phyloP scores from a whole-genome alignment of 225 moss, liverwort and hornwort species.

The Bryum argenteum region DNA sequence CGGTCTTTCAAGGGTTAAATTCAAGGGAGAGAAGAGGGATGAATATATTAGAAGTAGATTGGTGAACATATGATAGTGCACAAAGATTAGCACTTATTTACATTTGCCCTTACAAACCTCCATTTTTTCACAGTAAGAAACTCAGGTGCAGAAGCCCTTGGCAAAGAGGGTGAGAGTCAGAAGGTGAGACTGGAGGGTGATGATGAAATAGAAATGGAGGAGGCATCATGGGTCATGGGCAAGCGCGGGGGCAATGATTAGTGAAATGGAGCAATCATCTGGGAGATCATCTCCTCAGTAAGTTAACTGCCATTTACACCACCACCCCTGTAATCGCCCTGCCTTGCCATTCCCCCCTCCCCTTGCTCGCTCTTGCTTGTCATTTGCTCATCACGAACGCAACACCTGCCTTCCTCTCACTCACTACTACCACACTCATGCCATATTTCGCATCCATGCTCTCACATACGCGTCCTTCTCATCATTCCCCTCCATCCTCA shows the following conservation, averaged over 20 bases:
- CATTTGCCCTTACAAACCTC: too few relatives aligned
- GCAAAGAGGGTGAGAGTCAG: not conserved
- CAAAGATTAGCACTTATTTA: too few relatives aligned
- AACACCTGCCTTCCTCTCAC: not conserved
- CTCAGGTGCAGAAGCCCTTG: not conserved
- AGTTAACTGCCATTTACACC: slow-evolving; percentile 32
- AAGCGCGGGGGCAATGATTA: slow-evolving; percentile 22
- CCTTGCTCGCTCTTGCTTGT: not conserved
- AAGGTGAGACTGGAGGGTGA: not conserved
- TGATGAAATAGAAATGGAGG: not conserved
- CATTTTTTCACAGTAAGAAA: too few relatives aligned
- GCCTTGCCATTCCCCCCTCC: too few relatives aligned
- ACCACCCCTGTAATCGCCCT: not conserved
- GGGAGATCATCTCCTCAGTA: slow-evolving; percentile 32
- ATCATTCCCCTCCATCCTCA: not conserved
- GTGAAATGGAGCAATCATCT: slow-evolving; percentile 25
- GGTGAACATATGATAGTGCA: too few relatives aligned
- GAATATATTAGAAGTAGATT: too few relatives aligned
- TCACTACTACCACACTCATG: slow-evolving; percentile 7
- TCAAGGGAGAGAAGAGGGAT: too few relatives aligned
- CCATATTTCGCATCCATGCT: slow-evolving; percentile 9
- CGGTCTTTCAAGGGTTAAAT: too few relatives aligned
- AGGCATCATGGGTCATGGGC: not conserved
- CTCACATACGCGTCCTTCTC: not conserved
- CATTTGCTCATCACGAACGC: slow-evolving; percentile 30